phyloP scores from a whole-genome alignment of 2,329 filamentous ascomycete species.

The Cladosporium sp. region DNA sequence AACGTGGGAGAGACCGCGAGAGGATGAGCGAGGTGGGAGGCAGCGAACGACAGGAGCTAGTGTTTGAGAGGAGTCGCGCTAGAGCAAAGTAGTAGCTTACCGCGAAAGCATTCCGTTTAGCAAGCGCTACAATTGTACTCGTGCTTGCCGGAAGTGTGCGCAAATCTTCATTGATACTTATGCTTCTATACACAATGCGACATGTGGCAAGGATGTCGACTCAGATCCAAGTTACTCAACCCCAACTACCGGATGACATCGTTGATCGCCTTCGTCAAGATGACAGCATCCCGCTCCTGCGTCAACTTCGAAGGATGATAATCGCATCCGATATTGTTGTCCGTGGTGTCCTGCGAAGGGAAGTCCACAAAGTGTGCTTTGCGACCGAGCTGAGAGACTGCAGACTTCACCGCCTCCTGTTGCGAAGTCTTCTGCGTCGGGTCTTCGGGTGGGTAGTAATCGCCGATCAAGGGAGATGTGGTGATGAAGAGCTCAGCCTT shows the following conservation, averaged over 20 bases:
- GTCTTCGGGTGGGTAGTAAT: slow-evolving; percentile 34
- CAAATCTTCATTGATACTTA: too few relatives aligned
- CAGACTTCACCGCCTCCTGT: slow-evolving; percentile 32
- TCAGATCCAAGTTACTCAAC: too few relatives aligned
- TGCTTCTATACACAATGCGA: too few relatives aligned
- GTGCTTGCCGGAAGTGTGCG: too few relatives aligned
- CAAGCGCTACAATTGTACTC: too few relatives aligned
- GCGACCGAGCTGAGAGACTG: slow-evolving; percentile 30
- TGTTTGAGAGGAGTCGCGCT: too few relatives aligned
- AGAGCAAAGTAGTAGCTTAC: too few relatives aligned
- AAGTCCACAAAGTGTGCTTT: slow-evolving; percentile 41
- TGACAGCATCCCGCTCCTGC: slow-evolving; percentile 8
- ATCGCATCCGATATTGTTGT: slow-evolving; percentile 8
- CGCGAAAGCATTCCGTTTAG: too few relatives aligned
- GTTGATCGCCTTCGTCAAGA: slow-evolving; percentile 3
- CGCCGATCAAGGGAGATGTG: slow-evolving; percentile 38
- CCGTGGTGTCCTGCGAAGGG: slow-evolving; percentile 32
- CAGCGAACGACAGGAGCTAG: too few relatives aligned
- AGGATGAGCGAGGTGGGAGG: too few relatives aligned
- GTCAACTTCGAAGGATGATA: slow-evolving; percentile 9
- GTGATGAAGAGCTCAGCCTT: slow-evolving; percentile 39
- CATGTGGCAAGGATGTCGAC: too few relatives aligned
- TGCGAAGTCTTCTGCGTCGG: slow-evolving; percentile 39
- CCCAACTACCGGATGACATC: slow-evolving; percentile 1
- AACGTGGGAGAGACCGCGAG: too few relatives aligned